These are phyloP conservation scores for Rhynchospora tenuis DNA, from an alignment of 176 grass and related monocot species.

Conservation along the genomic window DNA sequence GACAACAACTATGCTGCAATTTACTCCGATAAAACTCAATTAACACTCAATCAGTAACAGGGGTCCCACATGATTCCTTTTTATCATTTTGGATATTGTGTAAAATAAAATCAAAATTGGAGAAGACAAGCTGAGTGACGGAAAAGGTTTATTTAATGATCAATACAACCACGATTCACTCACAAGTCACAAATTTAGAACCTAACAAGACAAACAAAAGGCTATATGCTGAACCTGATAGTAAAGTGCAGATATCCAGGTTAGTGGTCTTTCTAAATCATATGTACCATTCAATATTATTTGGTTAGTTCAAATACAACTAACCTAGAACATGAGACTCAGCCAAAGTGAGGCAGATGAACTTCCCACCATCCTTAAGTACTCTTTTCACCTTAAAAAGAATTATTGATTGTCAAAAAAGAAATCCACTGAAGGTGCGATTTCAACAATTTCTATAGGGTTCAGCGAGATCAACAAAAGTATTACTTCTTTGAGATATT, in stretches of 20 bases:
- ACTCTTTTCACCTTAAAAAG: slow-evolving; percentile 70
- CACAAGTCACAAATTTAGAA: neutral
- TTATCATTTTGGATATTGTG: neutral
- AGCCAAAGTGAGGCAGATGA: slow-evolving; percentile 78
- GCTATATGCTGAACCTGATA: neutral
- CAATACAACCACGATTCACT: neutral
- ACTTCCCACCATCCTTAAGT: slow-evolving; percentile 75
- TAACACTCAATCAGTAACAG: neutral
- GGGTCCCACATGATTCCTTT: neutral
- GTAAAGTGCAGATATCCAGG: neutral
- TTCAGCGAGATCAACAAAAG: neutral
- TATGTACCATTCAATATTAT: neutral
- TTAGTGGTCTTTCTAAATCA: neutral
- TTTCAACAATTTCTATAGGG: slow-evolving; percentile 9
- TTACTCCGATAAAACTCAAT: neutral
- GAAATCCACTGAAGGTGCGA: neutral
- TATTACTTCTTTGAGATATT: slow-evolving; percentile 86
- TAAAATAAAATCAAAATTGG: neutral
- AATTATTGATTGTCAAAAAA: slow-evolving; percentile 8
- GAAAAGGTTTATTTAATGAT: neutral
- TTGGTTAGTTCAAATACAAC: neutral
- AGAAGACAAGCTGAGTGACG: neutral
- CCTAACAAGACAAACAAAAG: neutral
- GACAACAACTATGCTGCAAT: neutral
- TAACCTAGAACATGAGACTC: slow-evolving; percentile 97